Evolutionary conservation across 2,329 filamentous ascomycete genomes (phyloP).

Genomic region (Podosphaera xanthii): DNA sequence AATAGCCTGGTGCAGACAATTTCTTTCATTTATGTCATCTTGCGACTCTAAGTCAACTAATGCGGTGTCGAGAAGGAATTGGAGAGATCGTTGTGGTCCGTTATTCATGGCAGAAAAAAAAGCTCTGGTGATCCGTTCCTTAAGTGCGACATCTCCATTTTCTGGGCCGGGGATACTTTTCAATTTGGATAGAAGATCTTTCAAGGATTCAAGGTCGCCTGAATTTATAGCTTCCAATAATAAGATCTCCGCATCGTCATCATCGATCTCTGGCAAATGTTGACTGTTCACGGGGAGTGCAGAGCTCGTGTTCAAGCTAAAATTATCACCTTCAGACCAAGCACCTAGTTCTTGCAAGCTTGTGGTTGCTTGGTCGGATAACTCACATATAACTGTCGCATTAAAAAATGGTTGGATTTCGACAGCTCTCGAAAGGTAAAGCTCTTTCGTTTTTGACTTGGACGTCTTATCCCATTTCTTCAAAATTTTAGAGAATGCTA

Average conservation of each 20-base stretch:
- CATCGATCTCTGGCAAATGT: constrained; percentile 50
- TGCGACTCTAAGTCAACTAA: constrained; percentile 80
- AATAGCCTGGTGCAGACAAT: constrained; percentile 87
- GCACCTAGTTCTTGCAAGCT: constrained; percentile 83
- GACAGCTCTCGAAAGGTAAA: constrained; percentile 85
- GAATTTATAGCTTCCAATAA: constrained; percentile 69
- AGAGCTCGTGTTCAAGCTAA: constrained; percentile 44
- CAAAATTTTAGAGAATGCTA: constrained; percentile 91
- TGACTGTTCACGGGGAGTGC: constrained; percentile 44
- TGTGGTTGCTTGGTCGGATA: constrained; percentile 94
- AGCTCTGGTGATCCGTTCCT: constrained; percentile 65
- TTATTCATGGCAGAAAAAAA: constrained; percentile 81
- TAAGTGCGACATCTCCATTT: constrained; percentile 31
- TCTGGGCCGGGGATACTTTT: constrained; percentile 28
- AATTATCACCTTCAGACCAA: constrained; percentile 89
- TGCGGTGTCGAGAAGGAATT: constrained; percentile 54
- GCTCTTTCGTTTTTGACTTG: constrained; percentile 94
- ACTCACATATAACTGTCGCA: constrained; percentile 81
- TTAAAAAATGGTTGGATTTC: constrained; percentile 98
- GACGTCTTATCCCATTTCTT: constrained; percentile 99
- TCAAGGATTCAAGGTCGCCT: constrained; percentile 54
- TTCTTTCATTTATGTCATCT: constrained; percentile 93
- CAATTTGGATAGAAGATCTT: constrained; percentile 63
- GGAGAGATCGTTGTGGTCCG: constrained; percentile 53
- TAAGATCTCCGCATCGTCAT: constrained; percentile 73